Evolutionary conservation across 768 basidiomycete genomes (phyloP).

Genomic region (Rhodotorula taiwanensis): DNA sequence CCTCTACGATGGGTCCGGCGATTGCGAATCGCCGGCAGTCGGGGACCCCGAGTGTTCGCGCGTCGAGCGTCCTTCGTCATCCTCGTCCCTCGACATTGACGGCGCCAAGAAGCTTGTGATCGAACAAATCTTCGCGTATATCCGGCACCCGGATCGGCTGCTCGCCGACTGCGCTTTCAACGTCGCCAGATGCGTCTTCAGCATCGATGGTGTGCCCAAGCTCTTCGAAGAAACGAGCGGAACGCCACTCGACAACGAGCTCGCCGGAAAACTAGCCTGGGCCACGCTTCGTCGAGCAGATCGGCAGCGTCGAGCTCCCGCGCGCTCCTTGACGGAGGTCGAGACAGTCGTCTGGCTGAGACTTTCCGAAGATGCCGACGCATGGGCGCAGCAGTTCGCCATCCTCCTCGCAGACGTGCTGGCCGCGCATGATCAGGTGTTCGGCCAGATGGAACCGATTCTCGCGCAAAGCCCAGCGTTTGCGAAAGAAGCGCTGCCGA

Average conservation of each 20-base stretch:
- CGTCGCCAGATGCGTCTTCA: conserved; percentile 7
- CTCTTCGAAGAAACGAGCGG: conserved; percentile 1
- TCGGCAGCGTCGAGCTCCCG: neutral
- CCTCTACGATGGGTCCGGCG: conserved; percentile 15
- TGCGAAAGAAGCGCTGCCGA: conserved; percentile 62
- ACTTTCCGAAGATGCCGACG: neutral
- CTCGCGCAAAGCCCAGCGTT: conserved; percentile 54
- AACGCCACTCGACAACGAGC: neutral
- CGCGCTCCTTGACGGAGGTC: conserved; percentile 5
- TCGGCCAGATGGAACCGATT: conserved; percentile 59
- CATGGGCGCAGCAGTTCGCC: conserved; percentile 25
- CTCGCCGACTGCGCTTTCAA: conserved; percentile 15
- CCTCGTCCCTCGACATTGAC: too few species aligned
- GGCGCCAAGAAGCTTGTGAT: conserved; percentile 21
- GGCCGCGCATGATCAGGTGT: conserved; percentile 53
- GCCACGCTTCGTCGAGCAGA: conserved; percentile 2
- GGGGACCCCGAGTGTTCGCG: neutral
- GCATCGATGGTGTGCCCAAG: neutral
- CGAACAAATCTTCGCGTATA: neutral
- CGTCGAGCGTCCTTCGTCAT: too few species aligned
- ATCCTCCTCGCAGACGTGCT: conserved; percentile 24
- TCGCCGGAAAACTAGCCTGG: neutral
- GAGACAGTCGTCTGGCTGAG: neutral
- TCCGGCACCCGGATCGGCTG: neutral
- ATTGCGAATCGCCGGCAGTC: conserved; percentile 5